Base-by-base conservation (phyloP, 2,329 filamentous ascomycete genomes). In the Colletotrichum chrysophilum region DNA sequence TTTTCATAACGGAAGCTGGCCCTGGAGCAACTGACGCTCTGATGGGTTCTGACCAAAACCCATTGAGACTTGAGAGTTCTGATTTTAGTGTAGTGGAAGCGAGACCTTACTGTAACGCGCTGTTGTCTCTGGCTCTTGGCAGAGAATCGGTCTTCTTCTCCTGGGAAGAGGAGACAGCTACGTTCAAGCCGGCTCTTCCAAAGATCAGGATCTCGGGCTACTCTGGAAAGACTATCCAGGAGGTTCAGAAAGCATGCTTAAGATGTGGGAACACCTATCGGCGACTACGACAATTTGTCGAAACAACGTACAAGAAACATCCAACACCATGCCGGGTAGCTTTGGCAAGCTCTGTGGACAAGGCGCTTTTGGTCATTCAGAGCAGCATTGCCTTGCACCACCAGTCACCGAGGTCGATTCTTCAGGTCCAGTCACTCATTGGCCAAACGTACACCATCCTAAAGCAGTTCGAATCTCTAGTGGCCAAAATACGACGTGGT, bases 111-210 rank as follows among this genome's bases (percentile, higher is more conserved):
- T 83, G 87, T 66, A 83, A 87, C 21, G 93, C 92, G 13, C 85
- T 96, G 1, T 86, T 94, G 76, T 90, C 92, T 14, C 86, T 96
- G 2, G 91, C 92, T 0, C 88, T 96, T 7, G 95, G 94, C 1
- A 89, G 94, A 64, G 93, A 92, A 52, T 96, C 94, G 0, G 87
- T 94, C 3, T 89, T 97, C 38, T 97, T 95, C 82, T 81, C 84
- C 0, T 95, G 91, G 88, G 86, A 93, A 66, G 81, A 87, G 3
- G 85, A 86, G 4, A 87, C 87, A 32, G 84, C 83, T 28, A 85
- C 84, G 0, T 95, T 96, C 78, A 82, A 84, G 18, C 86, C 89
- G 12, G 83, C 84, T 3, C 79, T 90, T 1, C 79, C 86, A 1
- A 82, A 84, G 8, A 85, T 91, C 76, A 87, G 90, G 64, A 86